Evolutionary conservation across 495 filamentous ascomycete species (phyloP), one percentile per base, ranked within the genome.

Genomic region (Aspergillus cristatus): DNA sequence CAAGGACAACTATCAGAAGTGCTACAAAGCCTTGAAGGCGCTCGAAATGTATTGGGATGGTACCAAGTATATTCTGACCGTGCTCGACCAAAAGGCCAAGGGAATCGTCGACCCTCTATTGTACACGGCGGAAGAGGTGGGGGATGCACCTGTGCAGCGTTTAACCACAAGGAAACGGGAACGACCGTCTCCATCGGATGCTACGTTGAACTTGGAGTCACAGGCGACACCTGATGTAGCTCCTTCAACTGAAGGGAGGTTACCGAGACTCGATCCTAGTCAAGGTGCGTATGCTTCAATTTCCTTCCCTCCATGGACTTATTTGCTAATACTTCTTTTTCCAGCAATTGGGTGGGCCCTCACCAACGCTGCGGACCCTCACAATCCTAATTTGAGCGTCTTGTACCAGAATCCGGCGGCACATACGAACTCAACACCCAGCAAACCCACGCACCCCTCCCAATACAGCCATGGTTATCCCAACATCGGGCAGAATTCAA

Each of bases 51-150:
- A 88, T 51, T 93, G 86, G 86, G 79, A 79, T 37, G 86, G 86
- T 1, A 81, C 84, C n/a, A 75, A 78, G 35, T 93, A 93, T 55
- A 93, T 93, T 26, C 62, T 93, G 14, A 86, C 80, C 1, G 83
- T 84, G 1, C 58, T 93, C n/a, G 82, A 93, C 51, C 84, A 89
- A 47, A 89, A 87, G 53, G 79, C 83, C 11, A 84, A 86, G 48
- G 86, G 86, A 12, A 82, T 86, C 34, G 81, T 79, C 45, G 83
- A 93, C 52, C 85, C 83, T 10, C 72, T 90, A 37, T 74, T 86
- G 1, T 89, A 81, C 46, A 84, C 81, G 0, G 71, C 64, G 18
- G 84, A 88, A 48, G 85, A 93, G 48, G 82, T 82, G 55, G 81
- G 86, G 51, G 79, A 74, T 36, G 68, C 75, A 0, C 40, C 53